Percentiles rank a stretch among this genome's conserved stretches.
Conservation (phyloP, 2,329 filamentous ascomycete species). For the Phymatotrichopsis omnivora region DNA sequence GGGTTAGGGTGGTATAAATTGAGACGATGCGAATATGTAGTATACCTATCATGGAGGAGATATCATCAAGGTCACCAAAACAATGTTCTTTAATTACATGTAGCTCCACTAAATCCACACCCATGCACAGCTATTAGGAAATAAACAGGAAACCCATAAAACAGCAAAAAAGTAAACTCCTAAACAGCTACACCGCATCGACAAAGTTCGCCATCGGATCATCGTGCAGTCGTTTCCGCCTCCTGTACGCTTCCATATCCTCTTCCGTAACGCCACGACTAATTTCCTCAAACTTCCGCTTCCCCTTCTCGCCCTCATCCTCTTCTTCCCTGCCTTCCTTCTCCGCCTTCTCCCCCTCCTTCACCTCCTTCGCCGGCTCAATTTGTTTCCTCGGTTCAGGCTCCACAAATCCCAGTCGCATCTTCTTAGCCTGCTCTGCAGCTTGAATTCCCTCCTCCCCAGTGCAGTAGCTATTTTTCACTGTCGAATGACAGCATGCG, state of each 20-base stretch:
- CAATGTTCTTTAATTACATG: too few relatives aligned
- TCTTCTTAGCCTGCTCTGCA: slow-evolving; percentile 60
- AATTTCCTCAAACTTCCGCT: slow-evolving; percentile 70
- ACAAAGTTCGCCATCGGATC: slow-evolving; percentile 82
- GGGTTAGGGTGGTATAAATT: too few relatives aligned
- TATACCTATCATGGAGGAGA: too few relatives aligned
- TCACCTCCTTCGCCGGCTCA: slow-evolving; percentile 26
- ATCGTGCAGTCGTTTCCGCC: slow-evolving; percentile 59
- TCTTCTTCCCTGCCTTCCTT: slow-evolving; percentile 34
- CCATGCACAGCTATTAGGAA: background rate
- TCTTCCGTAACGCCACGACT: slow-evolving; percentile 67
- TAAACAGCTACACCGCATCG: slow-evolving; percentile 33
- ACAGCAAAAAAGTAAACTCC: slow-evolving; percentile 1
- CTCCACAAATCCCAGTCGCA: slow-evolving; percentile 28
- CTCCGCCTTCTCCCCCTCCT: slow-evolving; percentile 31
- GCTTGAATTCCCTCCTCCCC: slow-evolving; percentile 77
- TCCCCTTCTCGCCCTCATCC: slow-evolving; percentile 41
- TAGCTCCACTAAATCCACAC: too few relatives aligned
- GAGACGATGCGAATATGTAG: too few relatives aligned
- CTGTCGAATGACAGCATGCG: slow-evolving; percentile 80
- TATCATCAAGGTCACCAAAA: too few relatives aligned
- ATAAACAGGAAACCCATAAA: background rate
- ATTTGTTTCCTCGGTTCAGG: slow-evolving; percentile 26
- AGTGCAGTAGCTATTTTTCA: slow-evolving; percentile 97
- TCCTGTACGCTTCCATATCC: slow-evolving; percentile 76